Base-by-base conservation (phyloP, 768 basidiomycete genomes). In the Tricholomella constricta region DNA sequence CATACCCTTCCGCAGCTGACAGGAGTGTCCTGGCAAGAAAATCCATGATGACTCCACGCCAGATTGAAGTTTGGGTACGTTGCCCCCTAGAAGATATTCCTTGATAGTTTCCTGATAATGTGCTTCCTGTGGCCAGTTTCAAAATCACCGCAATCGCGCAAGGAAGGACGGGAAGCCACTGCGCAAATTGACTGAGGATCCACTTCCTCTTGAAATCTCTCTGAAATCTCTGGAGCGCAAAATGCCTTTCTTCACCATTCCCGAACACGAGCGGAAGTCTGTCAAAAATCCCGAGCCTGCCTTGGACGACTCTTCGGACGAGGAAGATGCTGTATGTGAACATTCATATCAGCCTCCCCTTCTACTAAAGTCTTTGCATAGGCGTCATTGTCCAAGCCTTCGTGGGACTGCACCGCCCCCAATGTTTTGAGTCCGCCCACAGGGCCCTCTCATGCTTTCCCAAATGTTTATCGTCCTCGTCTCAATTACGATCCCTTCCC, bases 21-120 rank as follows among this genome's bases (percentile, higher is more conserved):
- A 73, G 74, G 0, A 44, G 34, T 0, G 45, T 67, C 0, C 63
- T 84, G 0, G 82, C 82, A 0, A 51, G 65, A 17, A 77, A 77
- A 43, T 72, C 77, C 0, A 58, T 61, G 27, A 82, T 83, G 80
- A 62, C 72, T 0, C 61, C 60, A 0, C 56, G 75, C 1, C 81
- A 84, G 52, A 80, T 84, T 5, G 77, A 80, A 59, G 77, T 82
- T 45, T 84, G 82, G 82, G 81, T 82, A 54, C 1, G 72, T 38
- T 14, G n/a, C 4, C 2, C 14, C 17, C 11, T 12, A 23, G 17
- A 47, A 9, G 45, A 14, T 26, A 29, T 45, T 17, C 9, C 1
- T 31, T 11, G 29, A 31, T 31, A 11, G 6, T 11, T 31, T 31
- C 29, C 6, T 11, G 29, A 6, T 31, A 11, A 31, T 31, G 29